Evolutionary conservation across 1,284 basidiomycete species (phyloP), one percentile per base, ranked within the genome.

Genomic region (Anthracocystis panici-leucophaei): DNA sequence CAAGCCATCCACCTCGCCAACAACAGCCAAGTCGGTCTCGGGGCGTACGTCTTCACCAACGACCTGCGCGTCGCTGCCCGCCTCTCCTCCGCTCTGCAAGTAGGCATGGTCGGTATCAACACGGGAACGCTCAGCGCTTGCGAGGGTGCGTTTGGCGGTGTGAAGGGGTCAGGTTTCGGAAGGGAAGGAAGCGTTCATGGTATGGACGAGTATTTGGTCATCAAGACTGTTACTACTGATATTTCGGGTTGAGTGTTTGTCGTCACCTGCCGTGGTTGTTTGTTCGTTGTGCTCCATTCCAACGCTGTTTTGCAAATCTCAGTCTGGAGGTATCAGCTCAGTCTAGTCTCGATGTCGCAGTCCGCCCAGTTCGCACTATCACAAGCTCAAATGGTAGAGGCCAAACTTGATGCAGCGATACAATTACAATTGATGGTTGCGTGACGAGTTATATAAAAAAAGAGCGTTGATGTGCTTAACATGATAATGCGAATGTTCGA

Each of bases 51-150:
- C 49, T 80, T 75, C 63, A 71, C 75, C 31, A 65, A 65, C 38
- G 74, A 78, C 45, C 51, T 66, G 29, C 38, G 60, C 9, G 27
- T 71, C n/a, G 76, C 73, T 0, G 62, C 73, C 6, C 48, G 77
- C 4, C 57, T 77, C 56, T 58, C 76, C 1, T n/a, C 54, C 7
- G 66, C 40, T 8, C 68, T 81, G 48, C 51, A 80, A 27, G 65
- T 77, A 1, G 78, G 80, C 20, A 77, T 77, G 54, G 60, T 82
- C 25, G 73, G 79, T 4, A 65, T 80, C 55, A 82, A 80, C 57
- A 75, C 67, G 5, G 73, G 73, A 31, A 75, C 75, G 67, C 58
- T 78, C 45, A 65, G 60, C 50, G 73, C 76, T 2, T 63, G 56
- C 50, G 73, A 78, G 29, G 48, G 50, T 16, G 52, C 66, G 2